These are phyloP conservation scores for Leccinum incarnatum DNA, from an alignment of 768 basidiomycete species.

Conservation along the genomic window DNA sequence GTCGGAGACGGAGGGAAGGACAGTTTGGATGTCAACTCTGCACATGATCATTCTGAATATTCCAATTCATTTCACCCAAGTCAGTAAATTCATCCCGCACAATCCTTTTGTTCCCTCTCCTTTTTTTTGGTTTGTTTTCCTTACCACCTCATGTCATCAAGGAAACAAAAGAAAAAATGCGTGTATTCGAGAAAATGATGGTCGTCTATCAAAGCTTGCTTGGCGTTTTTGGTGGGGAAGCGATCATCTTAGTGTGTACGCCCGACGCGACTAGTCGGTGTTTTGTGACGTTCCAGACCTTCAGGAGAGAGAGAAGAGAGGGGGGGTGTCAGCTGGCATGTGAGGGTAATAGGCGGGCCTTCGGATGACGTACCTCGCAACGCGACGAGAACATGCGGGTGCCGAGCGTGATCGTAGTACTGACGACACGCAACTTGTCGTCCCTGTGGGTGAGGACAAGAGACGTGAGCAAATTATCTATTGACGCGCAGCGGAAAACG, in stretches of 20 bases:
- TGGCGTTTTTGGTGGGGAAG: conserved; percentile 28
- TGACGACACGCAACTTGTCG: conserved; percentile 50
- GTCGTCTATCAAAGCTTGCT: conserved; percentile 16
- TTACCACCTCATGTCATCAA: neutral
- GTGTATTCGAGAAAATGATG: conserved; percentile 6
- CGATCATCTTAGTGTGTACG: conserved; percentile 53
- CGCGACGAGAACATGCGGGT: conserved; percentile 45
- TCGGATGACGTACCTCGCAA: conserved; percentile 41
- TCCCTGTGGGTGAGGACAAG: conserved; percentile 32
- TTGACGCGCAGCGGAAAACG: neutral
- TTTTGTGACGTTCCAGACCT: conserved; percentile 59
- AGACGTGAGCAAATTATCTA: neutral
- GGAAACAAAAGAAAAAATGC: neutral
- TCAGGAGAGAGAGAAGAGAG: neutral
- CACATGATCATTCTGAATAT: too few species aligned
- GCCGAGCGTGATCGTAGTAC: conserved; percentile 50
- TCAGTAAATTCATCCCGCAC: too few species aligned
- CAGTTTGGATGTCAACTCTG: too few species aligned
- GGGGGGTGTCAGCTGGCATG: too few species aligned
- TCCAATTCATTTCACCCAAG: too few species aligned
- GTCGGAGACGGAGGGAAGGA: too few species aligned
- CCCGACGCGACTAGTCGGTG: conserved; percentile 54
- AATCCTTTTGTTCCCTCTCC: too few species aligned
- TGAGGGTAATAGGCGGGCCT: neutral
- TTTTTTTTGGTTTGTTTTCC: too few species aligned